Evolutionary conservation across 345 rosid genomes (phyloP), one percentile per base, ranked within the genome.

Genomic region (Moringa oleifera): DNA sequence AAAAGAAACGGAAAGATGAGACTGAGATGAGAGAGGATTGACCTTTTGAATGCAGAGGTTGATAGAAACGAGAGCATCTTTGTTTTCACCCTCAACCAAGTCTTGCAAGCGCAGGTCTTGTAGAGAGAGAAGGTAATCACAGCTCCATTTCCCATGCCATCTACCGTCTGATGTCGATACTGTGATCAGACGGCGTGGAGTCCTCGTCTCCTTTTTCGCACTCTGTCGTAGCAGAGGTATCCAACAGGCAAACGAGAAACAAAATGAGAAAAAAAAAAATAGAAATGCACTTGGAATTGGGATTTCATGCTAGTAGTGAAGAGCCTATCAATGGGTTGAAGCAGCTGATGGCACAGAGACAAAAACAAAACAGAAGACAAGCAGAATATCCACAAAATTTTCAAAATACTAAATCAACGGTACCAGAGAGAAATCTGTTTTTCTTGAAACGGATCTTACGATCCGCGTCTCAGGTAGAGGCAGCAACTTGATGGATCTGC

Each of bases 61-160:
- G 45, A 92, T 62, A 13, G 75, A 68, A 71, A 92, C 89, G 28
- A 68, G 68, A 4, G 79, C 69, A 57, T 81, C 77, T 21, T 74
- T 55, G 33, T 78, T 73, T 36, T 81, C 78, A 22, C 69, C 87
- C 72, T 91, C 95, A 52, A 92, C 69, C 67, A 89, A 77, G 76
- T 92, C 98, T 37, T 70, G 59, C 65, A 89, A 80, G 22, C 58
- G 62, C 33, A 92, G 83, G 59, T 87, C 91, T 31, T 56, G 75
- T 19, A 92, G 81, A 51, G 96, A 79, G 50, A 92, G 58, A n/a
- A 75, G 46, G 66, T 77, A 84, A 4, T 89, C 84, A 59, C 69
- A 70, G 50, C 55, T 82, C 96, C 92, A 92, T 1, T 63, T 71
- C 19, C 90, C 92, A 24, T 75, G 78, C 94, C 96, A 83, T 71